A percentile compares a stretch with the other conserved stretches of the same genome.
Conservation (phyloP, 208 protist genomes). For the Acanthamoeba lenticulata region DNA sequence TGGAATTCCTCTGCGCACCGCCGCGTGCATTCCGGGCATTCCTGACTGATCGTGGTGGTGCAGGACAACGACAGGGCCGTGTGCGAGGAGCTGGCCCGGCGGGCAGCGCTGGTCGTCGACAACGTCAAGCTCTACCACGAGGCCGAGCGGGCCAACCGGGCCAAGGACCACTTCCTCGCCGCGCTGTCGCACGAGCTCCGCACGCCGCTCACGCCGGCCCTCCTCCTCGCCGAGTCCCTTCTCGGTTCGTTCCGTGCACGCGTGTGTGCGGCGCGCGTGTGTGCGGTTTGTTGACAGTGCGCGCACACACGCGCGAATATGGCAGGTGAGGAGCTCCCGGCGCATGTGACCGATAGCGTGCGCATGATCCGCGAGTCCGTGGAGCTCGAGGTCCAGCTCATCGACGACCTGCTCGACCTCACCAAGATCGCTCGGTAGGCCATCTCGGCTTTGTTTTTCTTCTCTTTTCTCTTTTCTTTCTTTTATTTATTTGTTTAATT, state of each 20-base stretch:
- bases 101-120: neutral
- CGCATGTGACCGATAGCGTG: neutral
- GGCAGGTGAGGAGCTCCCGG: neutral
- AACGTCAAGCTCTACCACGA: neutral
- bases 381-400: slow-evolving; percentile 22
- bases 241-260: neutral
- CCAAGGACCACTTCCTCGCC: slow-evolving; percentile 20
- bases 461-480: too few relatives aligned
- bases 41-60: too few relatives aligned
- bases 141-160: neutral
- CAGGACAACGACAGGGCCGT: neutral
- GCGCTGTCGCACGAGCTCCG: slow-evolving; percentile 18
- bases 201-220: neutral
- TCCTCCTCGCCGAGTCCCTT: neutral
- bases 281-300: too few relatives aligned
- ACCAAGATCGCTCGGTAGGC: slow-evolving; percentile 7
- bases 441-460: too few relatives aligned
- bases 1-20: too few relatives aligned
- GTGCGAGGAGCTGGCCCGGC: neutral
- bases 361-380: neutral
- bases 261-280: neutral
- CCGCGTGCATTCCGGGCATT: too few relatives aligned
- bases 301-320: too few relatives aligned
- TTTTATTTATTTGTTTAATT: too few relatives aligned
- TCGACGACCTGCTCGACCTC: slow-evolving; percentile 4